Evolutionary conservation across 345 rosid genomes (phyloP).

Genomic region (Theobroma cacao): DNA sequence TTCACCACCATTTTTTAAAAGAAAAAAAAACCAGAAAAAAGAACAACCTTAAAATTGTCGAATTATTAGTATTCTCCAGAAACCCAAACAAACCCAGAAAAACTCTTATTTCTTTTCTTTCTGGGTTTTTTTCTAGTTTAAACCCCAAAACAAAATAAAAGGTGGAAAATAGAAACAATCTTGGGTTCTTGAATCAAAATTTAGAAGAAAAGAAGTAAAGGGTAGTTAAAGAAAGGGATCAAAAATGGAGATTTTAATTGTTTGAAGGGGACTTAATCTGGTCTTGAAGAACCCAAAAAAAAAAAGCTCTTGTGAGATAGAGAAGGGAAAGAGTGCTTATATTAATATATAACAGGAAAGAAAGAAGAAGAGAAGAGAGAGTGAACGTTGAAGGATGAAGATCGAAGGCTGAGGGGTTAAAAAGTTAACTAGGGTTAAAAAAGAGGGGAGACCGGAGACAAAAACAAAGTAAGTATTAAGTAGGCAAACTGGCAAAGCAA

Average conservation of each 20-base stretch:
- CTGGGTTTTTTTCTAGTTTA: not conserved
- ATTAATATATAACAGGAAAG: not conserved
- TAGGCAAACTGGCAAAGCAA: no score
- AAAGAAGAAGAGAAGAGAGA: not conserved
- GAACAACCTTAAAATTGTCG: slow-evolving; percentile 6
- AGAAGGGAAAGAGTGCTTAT: not conserved
- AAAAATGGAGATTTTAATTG: not conserved
- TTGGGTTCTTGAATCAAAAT: slow-evolving; percentile 1
- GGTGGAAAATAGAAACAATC: not conserved
- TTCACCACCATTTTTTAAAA: slow-evolving; percentile 69
- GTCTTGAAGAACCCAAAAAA: not conserved
- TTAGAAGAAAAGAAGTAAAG: not conserved
- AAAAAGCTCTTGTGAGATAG: not conserved
- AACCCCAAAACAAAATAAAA: not conserved
- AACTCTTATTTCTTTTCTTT: not conserved
- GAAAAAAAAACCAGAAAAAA: not conserved
- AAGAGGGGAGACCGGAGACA: not conserved
- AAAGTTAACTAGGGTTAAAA: not conserved
- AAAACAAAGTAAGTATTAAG: not conserved
- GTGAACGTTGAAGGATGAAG: not conserved
- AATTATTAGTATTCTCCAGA: not conserved
- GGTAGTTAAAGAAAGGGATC: not conserved
- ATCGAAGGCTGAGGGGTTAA: slow-evolving; percentile 11
- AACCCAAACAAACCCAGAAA: slow-evolving; percentile 1
- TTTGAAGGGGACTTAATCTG: not conserved